A percentile compares a stretch with the other conserved stretches of the same genome.
These are phyloP conservation scores for Lecanicillium sp. DNA, from an alignment of 2,329 filamentous ascomycete genomes.

Conservation along the genomic window DNA sequence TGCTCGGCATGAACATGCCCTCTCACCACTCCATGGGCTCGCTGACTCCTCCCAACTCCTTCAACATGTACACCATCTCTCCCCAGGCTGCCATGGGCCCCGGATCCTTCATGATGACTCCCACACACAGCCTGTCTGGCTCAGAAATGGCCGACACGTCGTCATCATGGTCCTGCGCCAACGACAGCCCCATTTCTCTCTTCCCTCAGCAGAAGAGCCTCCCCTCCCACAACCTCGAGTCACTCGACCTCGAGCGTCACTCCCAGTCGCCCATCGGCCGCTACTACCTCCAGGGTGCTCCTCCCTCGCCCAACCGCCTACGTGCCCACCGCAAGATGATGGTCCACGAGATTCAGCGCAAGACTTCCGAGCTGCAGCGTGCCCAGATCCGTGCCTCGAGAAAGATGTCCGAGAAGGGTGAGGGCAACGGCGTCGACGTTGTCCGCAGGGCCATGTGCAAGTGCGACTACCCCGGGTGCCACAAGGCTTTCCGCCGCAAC, in stretches of 20 bases:
- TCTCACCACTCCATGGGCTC: conserved; percentile 30
- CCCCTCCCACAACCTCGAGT: conserved; percentile 26
- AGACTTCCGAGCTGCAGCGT: conserved; percentile 38
- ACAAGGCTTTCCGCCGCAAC: conserved; percentile 44
- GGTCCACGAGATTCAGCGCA: conserved; percentile 38
- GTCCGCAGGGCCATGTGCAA: conserved; percentile 36
- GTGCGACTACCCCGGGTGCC: conserved; percentile 42
- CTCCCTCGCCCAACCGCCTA: conserved; percentile 28
- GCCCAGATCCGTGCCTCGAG: conserved; percentile 31
- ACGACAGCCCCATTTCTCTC: conserved; percentile 36
- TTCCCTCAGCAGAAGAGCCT: conserved; percentile 29
- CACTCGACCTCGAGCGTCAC: conserved; percentile 31
- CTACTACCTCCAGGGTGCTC: conserved; percentile 27
- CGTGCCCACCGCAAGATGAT: conserved; percentile 34
- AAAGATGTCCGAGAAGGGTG: conserved; percentile 25
- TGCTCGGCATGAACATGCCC: conserved; percentile 32
- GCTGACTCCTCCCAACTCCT: conserved; percentile 31
- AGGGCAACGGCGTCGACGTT: conserved; percentile 28
- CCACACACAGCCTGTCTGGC: conserved; percentile 33
- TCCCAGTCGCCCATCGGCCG: conserved; percentile 28
- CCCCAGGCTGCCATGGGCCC: conserved; percentile 28
- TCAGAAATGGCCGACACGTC: conserved; percentile 33
- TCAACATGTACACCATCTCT: conserved; percentile 31
- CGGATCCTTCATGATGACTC: conserved; percentile 34
- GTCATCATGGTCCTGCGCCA: conserved; percentile 34